Percentiles rank a stretch among this genome's conserved stretches.
These are phyloP conservation scores for Hypomontagnella submonticulosa DNA, from an alignment of 495 filamentous ascomycete species.

Conservation along the genomic window DNA sequence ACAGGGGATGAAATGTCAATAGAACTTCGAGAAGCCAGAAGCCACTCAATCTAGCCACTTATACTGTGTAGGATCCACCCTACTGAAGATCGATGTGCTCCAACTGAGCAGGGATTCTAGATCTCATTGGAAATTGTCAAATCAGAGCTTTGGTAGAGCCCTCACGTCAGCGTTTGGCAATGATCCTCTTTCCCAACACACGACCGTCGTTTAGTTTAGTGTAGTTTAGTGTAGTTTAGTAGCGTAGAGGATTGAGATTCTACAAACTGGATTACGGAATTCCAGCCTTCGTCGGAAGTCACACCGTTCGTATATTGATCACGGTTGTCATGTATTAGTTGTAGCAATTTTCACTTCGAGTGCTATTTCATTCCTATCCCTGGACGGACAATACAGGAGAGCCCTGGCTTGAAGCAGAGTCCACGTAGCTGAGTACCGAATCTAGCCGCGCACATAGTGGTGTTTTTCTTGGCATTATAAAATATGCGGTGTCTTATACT, in stretches of 20 bases:
- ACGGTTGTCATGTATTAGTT: no score
- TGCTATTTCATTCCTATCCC: no score
- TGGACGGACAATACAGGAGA: no score
- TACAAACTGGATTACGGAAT: no score
- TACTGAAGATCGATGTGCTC: slow-evolving; percentile 41
- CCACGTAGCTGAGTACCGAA: no score
- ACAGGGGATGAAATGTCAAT: slow-evolving; percentile 29
- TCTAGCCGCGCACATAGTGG: no score
- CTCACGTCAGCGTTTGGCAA: slow-evolving; percentile 17
- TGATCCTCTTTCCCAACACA: slow-evolving; percentile 5
- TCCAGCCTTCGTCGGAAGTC: no score
- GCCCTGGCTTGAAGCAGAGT: no score
- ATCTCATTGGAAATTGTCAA: slow-evolving; percentile 37
- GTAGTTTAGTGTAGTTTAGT: slow-evolving; percentile 8
- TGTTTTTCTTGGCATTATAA: background rate
- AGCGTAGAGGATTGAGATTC: no score
- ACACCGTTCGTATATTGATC: no score
- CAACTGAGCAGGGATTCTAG: slow-evolving; percentile 39
- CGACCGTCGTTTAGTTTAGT: background rate
- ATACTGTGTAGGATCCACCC: slow-evolving; percentile 44
- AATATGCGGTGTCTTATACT: slow-evolving; percentile 33
- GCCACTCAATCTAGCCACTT: slow-evolving; percentile 18
- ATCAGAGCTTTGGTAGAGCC: slow-evolving; percentile 28
- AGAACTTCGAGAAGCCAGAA: slow-evolving; percentile 31
- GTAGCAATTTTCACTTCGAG: no score